Conservation (phyloP, 1,284 basidiomycete species). For the Apiotrichum akiyoshidainum region DNA sequence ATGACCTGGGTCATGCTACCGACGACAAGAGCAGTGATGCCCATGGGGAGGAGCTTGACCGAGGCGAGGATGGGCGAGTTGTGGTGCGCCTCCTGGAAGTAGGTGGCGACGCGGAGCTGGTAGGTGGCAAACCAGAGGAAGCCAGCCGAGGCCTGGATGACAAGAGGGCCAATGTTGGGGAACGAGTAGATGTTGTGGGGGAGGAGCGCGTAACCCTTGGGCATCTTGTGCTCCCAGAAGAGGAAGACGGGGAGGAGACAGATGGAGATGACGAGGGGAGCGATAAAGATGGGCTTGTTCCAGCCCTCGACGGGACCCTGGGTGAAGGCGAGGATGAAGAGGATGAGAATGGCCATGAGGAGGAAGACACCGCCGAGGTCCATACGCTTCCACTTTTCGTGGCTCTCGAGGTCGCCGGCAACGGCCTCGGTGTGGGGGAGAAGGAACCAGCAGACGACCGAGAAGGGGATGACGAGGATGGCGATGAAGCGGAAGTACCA, state of each 20-base stretch:
- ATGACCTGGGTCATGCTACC: conserved; percentile 34
- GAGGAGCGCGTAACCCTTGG: conserved; percentile 42
- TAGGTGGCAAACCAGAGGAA: conserved; percentile 37
- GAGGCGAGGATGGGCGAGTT: conserved; percentile 44
- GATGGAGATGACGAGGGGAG: conserved; percentile 36
- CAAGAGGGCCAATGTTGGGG: conserved; percentile 47
- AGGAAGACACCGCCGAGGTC: conserved; percentile 44
- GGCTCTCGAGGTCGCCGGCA: conserved; percentile 35
- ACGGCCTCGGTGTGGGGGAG: conserved; percentile 44
- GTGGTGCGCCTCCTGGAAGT: conserved; percentile 41
- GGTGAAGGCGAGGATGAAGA: conserved; percentile 49
- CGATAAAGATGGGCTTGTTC: conserved; percentile 44
- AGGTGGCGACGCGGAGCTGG: conserved; percentile 47
- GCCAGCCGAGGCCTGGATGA: conserved; percentile 37
- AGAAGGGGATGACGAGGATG: conserved; percentile 39
- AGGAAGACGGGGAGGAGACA: conserved; percentile 22
- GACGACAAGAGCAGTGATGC: conserved; percentile 42
- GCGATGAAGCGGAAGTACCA: conserved; percentile 49
- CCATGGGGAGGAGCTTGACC: conserved; percentile 47
- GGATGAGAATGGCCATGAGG: conserved; percentile 37
- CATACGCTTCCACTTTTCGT: conserved; percentile 47
- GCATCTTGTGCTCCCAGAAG: conserved; percentile 35
- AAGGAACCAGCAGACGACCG: conserved; percentile 36
- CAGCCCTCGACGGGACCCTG: conserved; percentile 41
- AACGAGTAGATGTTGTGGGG: conserved; percentile 45